Conservation (phyloP, 2,329 filamentous ascomycete species). For the Pestalotiopsis sp. region DNA sequence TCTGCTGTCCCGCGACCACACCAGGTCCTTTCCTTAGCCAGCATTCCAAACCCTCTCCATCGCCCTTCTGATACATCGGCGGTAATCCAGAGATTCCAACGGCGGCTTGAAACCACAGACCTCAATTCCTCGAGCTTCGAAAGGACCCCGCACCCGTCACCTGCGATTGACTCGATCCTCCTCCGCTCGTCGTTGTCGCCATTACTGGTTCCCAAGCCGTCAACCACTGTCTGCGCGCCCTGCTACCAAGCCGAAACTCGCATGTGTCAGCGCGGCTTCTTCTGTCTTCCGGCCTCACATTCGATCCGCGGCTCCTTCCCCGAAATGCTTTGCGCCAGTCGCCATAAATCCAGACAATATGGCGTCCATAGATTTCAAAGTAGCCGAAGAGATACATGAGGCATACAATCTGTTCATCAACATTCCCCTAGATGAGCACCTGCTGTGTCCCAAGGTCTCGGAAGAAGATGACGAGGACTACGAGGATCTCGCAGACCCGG, state of each 20-base stretch:
- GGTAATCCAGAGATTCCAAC: neutral
- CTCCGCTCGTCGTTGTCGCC: neutral
- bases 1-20: neutral
- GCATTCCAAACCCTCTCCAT: neutral
- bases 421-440: conserved; percentile 54
- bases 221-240: neutral
- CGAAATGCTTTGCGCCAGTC: neutral
- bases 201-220: neutral
- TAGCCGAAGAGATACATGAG: conserved; percentile 5
- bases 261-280: neutral
- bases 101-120: neutral
- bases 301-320: neutral
- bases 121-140: neutral
- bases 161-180: neutral
- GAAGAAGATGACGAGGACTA: conserved; percentile 67
- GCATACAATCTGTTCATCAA: conserved; percentile 15
- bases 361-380: conserved; percentile 8
- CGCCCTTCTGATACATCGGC: neutral
- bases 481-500: conserved; percentile 49
- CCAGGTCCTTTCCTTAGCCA: neutral
- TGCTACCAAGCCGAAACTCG: neutral
- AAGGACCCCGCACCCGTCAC: neutral
- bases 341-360: conserved; percentile 4
- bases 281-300: neutral
- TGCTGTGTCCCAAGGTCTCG: conserved; percentile 66